A percentile compares a stretch with the other conserved stretches of the same genome.
Conservation (phyloP, 257 asterid genomes). For the Mitragyna speciosa region DNA sequence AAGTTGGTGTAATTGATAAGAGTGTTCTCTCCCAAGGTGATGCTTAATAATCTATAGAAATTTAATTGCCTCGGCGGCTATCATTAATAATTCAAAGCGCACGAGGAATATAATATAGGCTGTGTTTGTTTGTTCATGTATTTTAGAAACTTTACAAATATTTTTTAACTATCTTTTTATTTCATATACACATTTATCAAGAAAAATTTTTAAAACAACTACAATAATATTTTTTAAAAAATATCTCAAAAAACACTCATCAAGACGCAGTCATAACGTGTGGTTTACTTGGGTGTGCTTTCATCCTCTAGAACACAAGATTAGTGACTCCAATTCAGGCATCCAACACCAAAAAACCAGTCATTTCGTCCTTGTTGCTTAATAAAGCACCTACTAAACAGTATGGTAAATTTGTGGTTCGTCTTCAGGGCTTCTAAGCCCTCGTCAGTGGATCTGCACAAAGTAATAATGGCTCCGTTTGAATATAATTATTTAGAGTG, state of each 20-base stretch:
- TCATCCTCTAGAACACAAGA: slow-evolving; percentile 21
- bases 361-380: not conserved
- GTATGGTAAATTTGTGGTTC: slow-evolving; percentile 11
- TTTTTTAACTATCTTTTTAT: too few relatives aligned
- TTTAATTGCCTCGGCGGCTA: not conserved
- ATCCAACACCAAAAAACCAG: slow-evolving; percentile 18
- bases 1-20: not conserved
- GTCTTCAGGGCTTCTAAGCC: not conserved
- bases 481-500: too few relatives aligned
- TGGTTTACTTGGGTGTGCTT: not conserved
- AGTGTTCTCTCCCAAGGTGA: not conserved
- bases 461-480: slow-evolving; percentile 6
- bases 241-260: too few relatives aligned
- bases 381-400: slow-evolving; percentile 14
- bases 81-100: not conserved
- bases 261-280: too few relatives aligned
- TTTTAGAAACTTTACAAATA: too few relatives aligned
- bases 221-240: too few relatives aligned
- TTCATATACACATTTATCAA: too few relatives aligned
- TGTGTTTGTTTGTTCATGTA: too few relatives aligned
- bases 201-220: too few relatives aligned
- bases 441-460: slow-evolving; percentile 16
- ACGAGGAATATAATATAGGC: not conserved
- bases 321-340: slow-evolving; percentile 25
- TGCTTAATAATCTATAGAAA: not conserved